Percentiles rank a stretch among this genome's conserved stretches.
Evolutionary conservation across 1,284 basidiomycete genomes (phyloP).

Genomic region (Pseudomicrostroma phylloplanum): DNA sequence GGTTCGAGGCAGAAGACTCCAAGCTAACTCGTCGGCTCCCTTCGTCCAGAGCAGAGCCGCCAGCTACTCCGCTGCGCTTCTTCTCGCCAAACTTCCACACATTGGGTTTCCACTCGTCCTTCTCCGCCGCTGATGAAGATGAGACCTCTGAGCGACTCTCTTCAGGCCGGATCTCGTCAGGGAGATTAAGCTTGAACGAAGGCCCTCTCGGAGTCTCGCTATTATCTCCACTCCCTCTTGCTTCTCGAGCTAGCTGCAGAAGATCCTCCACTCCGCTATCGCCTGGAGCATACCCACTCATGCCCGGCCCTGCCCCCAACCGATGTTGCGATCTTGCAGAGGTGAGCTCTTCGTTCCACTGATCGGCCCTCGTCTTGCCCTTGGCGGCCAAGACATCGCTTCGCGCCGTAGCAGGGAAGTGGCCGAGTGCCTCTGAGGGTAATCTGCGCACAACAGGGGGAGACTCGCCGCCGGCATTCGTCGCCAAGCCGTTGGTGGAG

Average conservation of each 20-base stretch:
- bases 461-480: neutral
- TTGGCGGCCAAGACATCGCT: slow-evolving; percentile 7
- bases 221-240: neutral
- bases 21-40: neutral
- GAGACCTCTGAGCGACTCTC: neutral
- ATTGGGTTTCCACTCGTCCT: slow-evolving; percentile 36
- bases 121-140: slow-evolving; percentile 8
- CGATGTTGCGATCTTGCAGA: neutral
- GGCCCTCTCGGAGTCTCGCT: neutral
- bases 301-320: slow-evolving; percentile 15
- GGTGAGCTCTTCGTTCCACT: slow-evolving; percentile 9
- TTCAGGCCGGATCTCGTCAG: neutral
- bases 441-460: slow-evolving; percentile 10
- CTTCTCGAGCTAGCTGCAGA: slow-evolving; percentile 12
- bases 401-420: slow-evolving; percentile 12
- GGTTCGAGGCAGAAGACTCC: neutral
- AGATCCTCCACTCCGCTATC: slow-evolving; percentile 44
- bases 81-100: slow-evolving; percentile 30
- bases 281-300: slow-evolving; percentile 20
- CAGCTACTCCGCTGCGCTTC: neutral
- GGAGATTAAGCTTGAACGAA: no score
- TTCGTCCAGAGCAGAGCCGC: slow-evolving; percentile 2
- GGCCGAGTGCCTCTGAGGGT: slow-evolving; percentile 9
- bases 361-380: slow-evolving; percentile 9
- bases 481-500: neutral